Base-by-base conservation (phyloP, 2,329 filamentous ascomycete species). In the Clarireedia homoeocarpa region DNA sequence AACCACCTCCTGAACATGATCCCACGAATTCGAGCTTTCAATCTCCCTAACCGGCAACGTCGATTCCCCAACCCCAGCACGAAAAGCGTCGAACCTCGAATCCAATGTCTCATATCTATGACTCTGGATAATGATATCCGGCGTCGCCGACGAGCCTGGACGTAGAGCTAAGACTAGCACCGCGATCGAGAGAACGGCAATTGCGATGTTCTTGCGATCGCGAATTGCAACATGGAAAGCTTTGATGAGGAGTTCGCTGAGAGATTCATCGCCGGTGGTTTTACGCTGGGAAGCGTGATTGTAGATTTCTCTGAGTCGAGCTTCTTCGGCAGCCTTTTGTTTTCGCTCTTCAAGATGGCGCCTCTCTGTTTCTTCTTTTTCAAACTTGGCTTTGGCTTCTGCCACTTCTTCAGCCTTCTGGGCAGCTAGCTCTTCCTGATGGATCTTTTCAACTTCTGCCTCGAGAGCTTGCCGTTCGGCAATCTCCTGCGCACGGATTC, bases 131-230 rank as follows among this genome's bases (percentile, higher is more conserved):
- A 55, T 55, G 6, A 38, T 38, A 55, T 55, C 47, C n/a, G 47
- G 39, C 6, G 14, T 44, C 7, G 27, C 2, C 17, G 27, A n/a
- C 3, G 17, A 12, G 7, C 42, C 56, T 5, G 66, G 60, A 34
- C 58, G 61, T 5, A 69, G n/a, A 1, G 79, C 77, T 9, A 84
- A 71, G 27, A 81, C 55, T 14, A 83, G 61, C 2, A 83, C 74
- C n/a, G 85, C 65, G 2, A 79, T 57, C 54, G 78, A 76, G 51
- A 86, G 70, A 0, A 80, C 63, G 5, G 74, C 71, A 26, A 85
- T 84, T n/a, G 75, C 70, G 9, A 84, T 66, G 55, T 85, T 85
- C 70, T 79, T 83, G 56, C 74, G 74, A 62, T 85, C 82, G 48
- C 77, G 74, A 62, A 85, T 64, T 17, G 80, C 67, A 6, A 85